Conservation (phyloP, 306 rosid species). For the Fragaria ananassa region DNA sequence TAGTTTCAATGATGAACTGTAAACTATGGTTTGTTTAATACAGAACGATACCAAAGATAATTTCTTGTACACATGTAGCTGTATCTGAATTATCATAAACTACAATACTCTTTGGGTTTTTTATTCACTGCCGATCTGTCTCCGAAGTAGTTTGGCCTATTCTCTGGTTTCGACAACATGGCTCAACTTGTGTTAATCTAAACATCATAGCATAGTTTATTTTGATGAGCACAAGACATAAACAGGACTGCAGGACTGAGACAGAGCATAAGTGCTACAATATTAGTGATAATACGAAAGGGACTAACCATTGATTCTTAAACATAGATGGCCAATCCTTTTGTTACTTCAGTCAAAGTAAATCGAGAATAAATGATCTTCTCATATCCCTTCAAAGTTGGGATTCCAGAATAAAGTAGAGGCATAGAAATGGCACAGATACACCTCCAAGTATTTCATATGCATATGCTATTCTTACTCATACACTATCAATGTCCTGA, state of each 20-base stretch:
- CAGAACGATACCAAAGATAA: not conserved
- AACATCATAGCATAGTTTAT: not conserved
- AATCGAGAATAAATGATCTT: not conserved
- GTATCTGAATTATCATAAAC: not conserved
- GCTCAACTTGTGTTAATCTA: not conserved
- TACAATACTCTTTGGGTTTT: not conserved
- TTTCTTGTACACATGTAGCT: constrained; percentile 7
- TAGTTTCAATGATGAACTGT: constrained; percentile 7
- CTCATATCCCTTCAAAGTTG: constrained; percentile 9
- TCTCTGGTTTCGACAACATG: not conserved
- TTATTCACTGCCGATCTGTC: not conserved
- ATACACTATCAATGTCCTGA: not conserved
- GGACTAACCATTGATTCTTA: not conserved
- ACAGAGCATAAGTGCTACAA: not conserved
- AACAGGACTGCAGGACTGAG: not conserved
- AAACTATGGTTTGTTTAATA: not conserved
- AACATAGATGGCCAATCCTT: not conserved
- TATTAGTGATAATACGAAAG: not conserved
- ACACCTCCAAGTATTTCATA: not conserved
- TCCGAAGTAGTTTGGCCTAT: not conserved
- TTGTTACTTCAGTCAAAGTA: not conserved
- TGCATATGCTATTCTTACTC: constrained; percentile 9
- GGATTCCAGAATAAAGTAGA: constrained; percentile 11
- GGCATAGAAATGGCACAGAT: constrained; percentile 4
- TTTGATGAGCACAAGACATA: not conserved